Conservation (phyloP, 2,329 filamentous ascomycete genomes). For the Xylaria sp. region DNA sequence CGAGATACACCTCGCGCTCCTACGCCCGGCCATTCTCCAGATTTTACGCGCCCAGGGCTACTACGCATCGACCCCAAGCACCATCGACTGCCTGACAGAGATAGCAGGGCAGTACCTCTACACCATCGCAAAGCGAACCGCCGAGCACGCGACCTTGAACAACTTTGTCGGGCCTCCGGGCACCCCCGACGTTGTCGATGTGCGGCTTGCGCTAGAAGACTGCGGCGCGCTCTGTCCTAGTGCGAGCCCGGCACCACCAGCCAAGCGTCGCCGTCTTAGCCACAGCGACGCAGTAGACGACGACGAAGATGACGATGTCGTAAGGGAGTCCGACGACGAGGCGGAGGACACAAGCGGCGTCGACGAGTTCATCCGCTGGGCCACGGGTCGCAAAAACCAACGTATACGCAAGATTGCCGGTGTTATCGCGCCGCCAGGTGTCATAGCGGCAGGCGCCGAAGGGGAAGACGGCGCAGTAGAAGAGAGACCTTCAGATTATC, state of each 20-base stretch:
- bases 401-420: conserved; percentile 85
- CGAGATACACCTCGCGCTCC: conserved; percentile 70
- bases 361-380: conserved; percentile 82
- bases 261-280: conserved; percentile 31
- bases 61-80: conserved; percentile 81
- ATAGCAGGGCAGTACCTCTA: conserved; percentile 83
- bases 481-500: conserved; percentile 67
- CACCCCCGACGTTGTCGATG: conserved; percentile 75
- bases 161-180: conserved; percentile 65
- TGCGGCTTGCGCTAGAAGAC: conserved; percentile 86
- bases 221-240: conserved; percentile 79
- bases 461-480: conserved; percentile 65
- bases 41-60: conserved; percentile 93
- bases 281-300: conserved; percentile 1
- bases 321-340: conserved; percentile 8
- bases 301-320: conserved; percentile 10
- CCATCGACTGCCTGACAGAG: conserved; percentile 89
- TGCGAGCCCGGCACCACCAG: conserved; percentile 52
- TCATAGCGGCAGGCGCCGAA: conserved; percentile 44
- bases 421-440: conserved; percentile 58
- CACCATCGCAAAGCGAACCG: conserved; percentile 77
- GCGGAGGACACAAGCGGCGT: conserved; percentile 79
- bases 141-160: conserved; percentile 75
- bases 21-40: conserved; percentile 88
- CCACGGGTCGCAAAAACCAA: conserved; percentile 75